Conservation (phyloP, 2,329 filamentous ascomycete genomes). For the Zopfia rhizophila region DNA sequence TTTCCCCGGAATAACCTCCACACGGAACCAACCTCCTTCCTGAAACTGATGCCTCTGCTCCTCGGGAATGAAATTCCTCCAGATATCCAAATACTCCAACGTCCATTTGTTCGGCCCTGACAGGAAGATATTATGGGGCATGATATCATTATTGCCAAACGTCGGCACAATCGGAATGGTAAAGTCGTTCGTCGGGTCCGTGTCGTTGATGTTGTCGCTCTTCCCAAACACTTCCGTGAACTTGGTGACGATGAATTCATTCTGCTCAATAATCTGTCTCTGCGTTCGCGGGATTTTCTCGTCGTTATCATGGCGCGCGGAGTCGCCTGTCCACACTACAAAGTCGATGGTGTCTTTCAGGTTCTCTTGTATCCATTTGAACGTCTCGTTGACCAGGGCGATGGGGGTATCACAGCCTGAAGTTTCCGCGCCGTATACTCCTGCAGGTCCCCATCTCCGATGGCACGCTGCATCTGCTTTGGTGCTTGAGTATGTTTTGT, state of each 20-base stretch:
- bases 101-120: conserved; percentile 90
- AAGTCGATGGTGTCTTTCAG: conserved; percentile 85
- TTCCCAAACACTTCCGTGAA: conserved; percentile 77
- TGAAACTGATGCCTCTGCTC: conserved; percentile 90
- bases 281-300: conserved; percentile 79
- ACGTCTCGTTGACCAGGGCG: conserved; percentile 84
- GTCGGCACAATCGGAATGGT: conserved; percentile 86
- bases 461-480: conserved; percentile 79
- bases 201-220: conserved; percentile 59
- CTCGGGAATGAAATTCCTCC: conserved; percentile 89
- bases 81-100: conserved; percentile 78
- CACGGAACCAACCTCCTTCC: conserved; percentile 92
- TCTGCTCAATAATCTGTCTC: conserved; percentile 80
- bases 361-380: conserved; percentile 85
- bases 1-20: conserved; percentile 87
- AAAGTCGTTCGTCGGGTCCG: conserved; percentile 67
- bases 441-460: conserved; percentile 77
- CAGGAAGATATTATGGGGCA: conserved; percentile 93
- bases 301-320: conserved; percentile 88
- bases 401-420: conserved; percentile 89
- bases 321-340: conserved; percentile 92
- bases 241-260: conserved; percentile 78
- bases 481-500: conserved; percentile 80
- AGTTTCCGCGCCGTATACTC: conserved; percentile 84
- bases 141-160: conserved; percentile 96